A percentile compares a stretch with the other conserved stretches of the same genome.
These are phyloP conservation scores for Jackrogersella multiformis DNA, from an alignment of 495 filamentous ascomycete species.

Conservation along the genomic window DNA sequence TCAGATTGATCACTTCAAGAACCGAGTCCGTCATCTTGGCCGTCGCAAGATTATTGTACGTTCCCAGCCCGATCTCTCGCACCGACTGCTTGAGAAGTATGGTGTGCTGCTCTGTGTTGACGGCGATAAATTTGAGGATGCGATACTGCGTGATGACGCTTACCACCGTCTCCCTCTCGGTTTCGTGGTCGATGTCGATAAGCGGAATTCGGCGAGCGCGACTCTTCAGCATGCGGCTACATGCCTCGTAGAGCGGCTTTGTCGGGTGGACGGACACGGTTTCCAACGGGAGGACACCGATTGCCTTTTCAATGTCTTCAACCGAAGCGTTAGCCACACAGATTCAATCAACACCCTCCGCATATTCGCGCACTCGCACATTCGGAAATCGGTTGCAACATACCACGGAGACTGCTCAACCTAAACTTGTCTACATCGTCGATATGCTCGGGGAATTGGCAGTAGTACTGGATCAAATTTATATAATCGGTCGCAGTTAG, in stretches of 20 bases:
- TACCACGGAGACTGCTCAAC: slow-evolving; percentile 90
- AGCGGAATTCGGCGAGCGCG: slow-evolving; percentile 93
- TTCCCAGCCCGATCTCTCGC: slow-evolving; percentile 84
- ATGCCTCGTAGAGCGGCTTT: slow-evolving; percentile 91
- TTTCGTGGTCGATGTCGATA: slow-evolving; percentile 95
- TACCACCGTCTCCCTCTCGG: slow-evolving; percentile 88
- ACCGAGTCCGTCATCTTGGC: slow-evolving; percentile 92
- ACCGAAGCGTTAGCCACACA: slow-evolving; percentile 16
- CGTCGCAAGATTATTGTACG: slow-evolving; percentile 80
- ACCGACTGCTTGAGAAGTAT: slow-evolving; percentile 88
- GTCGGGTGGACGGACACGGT: slow-evolving; percentile 94
- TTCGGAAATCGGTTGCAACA: slow-evolving; percentile 27
- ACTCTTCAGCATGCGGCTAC: slow-evolving; percentile 91
- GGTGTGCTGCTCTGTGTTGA: slow-evolving; percentile 90
- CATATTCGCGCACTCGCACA: slow-evolving; percentile 18
- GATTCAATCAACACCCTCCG: slow-evolving; percentile 22
- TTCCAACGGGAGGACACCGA: slow-evolving; percentile 90
- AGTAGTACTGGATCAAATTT: slow-evolving; percentile 99
- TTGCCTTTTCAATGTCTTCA: slow-evolving; percentile 90
- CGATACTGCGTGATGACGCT: slow-evolving; percentile 98
- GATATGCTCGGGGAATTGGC: slow-evolving; percentile 93
- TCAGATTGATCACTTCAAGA: slow-evolving; percentile 92
- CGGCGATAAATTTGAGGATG: slow-evolving; percentile 97
- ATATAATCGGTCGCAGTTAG: slow-evolving; percentile 97
- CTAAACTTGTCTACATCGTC: slow-evolving; percentile 93